Base-by-base conservation (phyloP, 768 basidiomycete genomes). In the Boletus rex-veris region DNA sequence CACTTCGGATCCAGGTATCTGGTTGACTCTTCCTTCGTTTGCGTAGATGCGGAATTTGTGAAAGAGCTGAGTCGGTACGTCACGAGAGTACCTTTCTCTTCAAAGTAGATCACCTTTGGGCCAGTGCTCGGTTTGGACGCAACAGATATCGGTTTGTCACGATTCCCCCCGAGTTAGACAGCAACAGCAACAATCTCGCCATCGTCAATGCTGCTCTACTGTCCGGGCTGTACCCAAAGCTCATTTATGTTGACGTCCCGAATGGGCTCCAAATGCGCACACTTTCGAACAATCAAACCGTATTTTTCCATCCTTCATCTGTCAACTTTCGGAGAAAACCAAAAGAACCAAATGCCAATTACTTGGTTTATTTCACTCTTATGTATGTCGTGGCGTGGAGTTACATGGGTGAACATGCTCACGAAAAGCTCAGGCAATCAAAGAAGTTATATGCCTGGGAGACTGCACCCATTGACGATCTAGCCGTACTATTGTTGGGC, bases 401-500 rank as follows among this genome's bases (percentile, higher is more conserved):
- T 19, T 21, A 5, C 24, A 37, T 52, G 18, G 5, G 21, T 30
- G 21, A 44, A 21, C 5, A 14, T 64, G 19, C 55, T 59, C 39
- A 60, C 43, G 11, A 24, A 24, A 41, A 47, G 31, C 55, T 43
- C 49, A 93, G 93, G 92, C 92, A 93, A 65, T 95, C 94, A 7
- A 97, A 92, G 73, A 92, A 84, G 67, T 71, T 95, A 26, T 96
- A 92, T 71, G 90, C 81, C 16, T 97, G 93, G 93, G 96, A 98
- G 70, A 92, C 88, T 0, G 85, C 91, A 7, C 90, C 93, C 6
- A 82, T 90, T 8, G 90, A 97, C 58, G 91, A 96, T 60, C 69
- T 90, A 26, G 82, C 91, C 5, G 68, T 98, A 48, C 64, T 92
- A 26, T 74, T 98, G 16, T 73, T 98, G 1, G 98, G 94, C 54